Base-by-base conservation (phyloP, 2,329 filamentous ascomycete species). In the Cladosporium colombiae region DNA sequence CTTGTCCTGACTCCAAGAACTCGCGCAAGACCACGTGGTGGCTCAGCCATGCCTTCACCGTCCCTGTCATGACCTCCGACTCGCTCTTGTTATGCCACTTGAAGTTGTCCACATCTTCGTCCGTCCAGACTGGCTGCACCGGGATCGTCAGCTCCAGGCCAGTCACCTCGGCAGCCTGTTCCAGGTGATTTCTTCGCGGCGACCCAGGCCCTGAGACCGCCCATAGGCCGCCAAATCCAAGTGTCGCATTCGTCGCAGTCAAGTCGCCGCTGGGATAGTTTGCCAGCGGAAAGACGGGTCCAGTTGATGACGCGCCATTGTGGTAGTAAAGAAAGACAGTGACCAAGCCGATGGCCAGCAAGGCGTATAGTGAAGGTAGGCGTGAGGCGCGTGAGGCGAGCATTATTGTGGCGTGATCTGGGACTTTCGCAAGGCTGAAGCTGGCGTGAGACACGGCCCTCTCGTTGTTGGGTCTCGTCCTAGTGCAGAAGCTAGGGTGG, bases 1-100 rank as follows among this genome's bases (percentile, higher is more conserved):
- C 77, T 16, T 75, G 72, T 46, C 75, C 78, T 33, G 78, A 79
- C 6, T 75, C 72, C 25, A 81, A 71, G 69, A 81, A 81, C 72
- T 77, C 80, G 65, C 64, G 46, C 62, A 70, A 62, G 25, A 69
- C 67, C 23, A 70, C 66, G 61, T 78, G 68, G 70, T 80, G 78
- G 44, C 76, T 77, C 69, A 80, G 65, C 78, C 78, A 80, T 11
- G 78, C 78, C 69, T 76, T 66, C 4, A 76, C 76, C 50, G 74
- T 77, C 4, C 78, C 78, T 21, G 69, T 74, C 21, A 67, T 70
- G 25, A 79, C 74, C 18, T 59, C 70, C 16, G 73, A 78, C 23
- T 75, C 67, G 14, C 55, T 58, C 37, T 68, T 64, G 33, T 68
- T 65, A 21, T 61, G 62, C 67, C 67, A 66, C 31, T 67, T 64